These are phyloP conservation scores for Dothideomycetes sp. DNA, from an alignment of 2,329 filamentous ascomycete species.

Conservation along the genomic window DNA sequence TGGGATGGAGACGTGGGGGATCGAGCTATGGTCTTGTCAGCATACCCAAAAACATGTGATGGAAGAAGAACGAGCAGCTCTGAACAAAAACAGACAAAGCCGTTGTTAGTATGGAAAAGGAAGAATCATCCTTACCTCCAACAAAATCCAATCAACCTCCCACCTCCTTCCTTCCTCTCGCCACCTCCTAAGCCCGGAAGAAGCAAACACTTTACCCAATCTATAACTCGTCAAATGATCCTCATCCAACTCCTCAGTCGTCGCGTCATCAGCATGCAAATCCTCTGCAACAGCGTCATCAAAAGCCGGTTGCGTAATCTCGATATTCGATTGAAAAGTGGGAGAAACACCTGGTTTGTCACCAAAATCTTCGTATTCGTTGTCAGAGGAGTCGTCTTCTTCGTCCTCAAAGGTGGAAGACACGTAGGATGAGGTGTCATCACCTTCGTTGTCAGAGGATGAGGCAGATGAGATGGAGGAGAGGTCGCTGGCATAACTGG, in stretches of 20 bases:
- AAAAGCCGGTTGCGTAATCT: conserved; percentile 83
- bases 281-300: conserved; percentile 60
- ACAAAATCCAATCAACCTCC: conserved; percentile 92
- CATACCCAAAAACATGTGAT: background rate
- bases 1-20: conserved; percentile 57
- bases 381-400: conserved; percentile 18
- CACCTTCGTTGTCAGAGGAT: conserved; percentile 46
- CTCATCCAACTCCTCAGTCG: conserved; percentile 64
- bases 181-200: conserved; percentile 72
- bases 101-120: background rate
- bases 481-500: conserved; percentile 18
- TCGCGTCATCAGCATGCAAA: conserved; percentile 65
- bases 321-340: conserved; percentile 65
- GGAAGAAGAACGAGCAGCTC: background rate
- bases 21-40: conserved; percentile 42
- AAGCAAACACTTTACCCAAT: conserved; percentile 78
- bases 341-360: conserved; percentile 72
- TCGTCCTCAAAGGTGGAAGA: conserved; percentile 35
- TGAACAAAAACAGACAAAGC: too few relatives aligned
- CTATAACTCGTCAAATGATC: conserved; percentile 74
- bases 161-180: conserved; percentile 51
- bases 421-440: too few relatives aligned
- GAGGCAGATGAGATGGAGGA: conserved; percentile 15
- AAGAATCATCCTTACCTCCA: conserved; percentile 39
- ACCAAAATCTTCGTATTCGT: conserved; percentile 34